Base-by-base conservation (phyloP, 768 basidiomycete genomes). In the Solioccasus polychromus region DNA sequence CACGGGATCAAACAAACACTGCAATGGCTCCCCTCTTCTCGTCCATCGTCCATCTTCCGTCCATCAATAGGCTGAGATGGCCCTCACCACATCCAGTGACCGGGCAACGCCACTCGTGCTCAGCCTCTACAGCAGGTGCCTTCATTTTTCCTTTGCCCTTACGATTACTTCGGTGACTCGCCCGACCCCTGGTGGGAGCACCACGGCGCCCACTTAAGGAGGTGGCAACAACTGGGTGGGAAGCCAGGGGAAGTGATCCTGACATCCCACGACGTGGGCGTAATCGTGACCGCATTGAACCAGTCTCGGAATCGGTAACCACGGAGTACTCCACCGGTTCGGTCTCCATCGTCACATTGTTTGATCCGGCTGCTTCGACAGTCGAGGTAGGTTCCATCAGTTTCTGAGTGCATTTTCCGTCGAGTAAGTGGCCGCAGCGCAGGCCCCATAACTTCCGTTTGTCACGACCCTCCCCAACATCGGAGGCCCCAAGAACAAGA, bases 381-480 rank as follows among this genome's bases (percentile, higher is more conserved):
- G 32, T 40, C 9, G 47, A 55, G 29, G 30, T 39, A 2, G 79
- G 84, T 28, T 68, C 63, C 59, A 82, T 80, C 39, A 90, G 53
- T 51, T 74, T 70, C 48, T 74, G 74, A 2, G 84, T 64, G 53
- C 88, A 91, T 61, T 83, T 86, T 39, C 85, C 88, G 52, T 90
- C 88, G 0, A 90, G 72, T 54, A 91, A 63, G 58, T 91, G 88
- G 0, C 88, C 88, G 42, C 88, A 91, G 31, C 84, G 71, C 48
- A 91, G 64, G 2, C 76, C 80, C 88, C 86, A 90, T 8, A 90
- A 66, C 34, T 77, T 74, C 42, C 73, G 68, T 29, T 64, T 64
- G 31, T 67, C 67, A 31, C 67, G 70, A 28, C 78, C 80, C 35
- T 71, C 66, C 14, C 69, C 66, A n/a, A 79, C 68, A 11, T 73